These are phyloP conservation scores for Arctium lappa DNA, from an alignment of 129 eudicot genomes.

Conservation along the genomic window DNA sequence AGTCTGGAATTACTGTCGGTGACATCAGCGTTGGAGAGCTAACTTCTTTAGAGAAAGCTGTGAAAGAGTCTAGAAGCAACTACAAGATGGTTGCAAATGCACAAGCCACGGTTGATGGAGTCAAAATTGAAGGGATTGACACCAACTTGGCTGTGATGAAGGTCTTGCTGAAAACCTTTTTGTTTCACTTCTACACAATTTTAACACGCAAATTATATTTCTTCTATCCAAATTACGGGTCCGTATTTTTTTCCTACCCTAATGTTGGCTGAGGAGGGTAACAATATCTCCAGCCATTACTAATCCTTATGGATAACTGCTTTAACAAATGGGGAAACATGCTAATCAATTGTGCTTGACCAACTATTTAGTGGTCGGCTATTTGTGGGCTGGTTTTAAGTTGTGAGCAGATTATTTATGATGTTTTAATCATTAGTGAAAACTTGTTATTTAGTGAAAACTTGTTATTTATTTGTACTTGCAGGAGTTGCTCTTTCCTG, in stretches of 20 bases:
- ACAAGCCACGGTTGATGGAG: constrained; percentile 92
- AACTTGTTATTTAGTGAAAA: not conserved
- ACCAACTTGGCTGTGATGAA: constrained; percentile 88
- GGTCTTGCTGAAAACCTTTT: constrained; percentile 34
- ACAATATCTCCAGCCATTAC: not conserved
- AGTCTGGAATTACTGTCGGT: constrained; percentile 55
- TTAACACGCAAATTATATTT: not conserved
- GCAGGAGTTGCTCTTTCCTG: constrained; percentile 85
- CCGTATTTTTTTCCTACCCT: not conserved
- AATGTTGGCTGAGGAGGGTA: not conserved
- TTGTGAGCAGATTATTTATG: not conserved
- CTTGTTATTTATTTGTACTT: constrained; percentile 9
- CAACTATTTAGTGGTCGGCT: not conserved
- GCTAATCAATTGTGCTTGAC: not conserved
- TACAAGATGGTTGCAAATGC: constrained; percentile 75
- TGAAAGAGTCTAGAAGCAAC: constrained; percentile 76
- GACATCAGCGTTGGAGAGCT: constrained; percentile 84
- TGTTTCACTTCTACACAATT: not conserved
- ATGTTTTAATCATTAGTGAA: not conserved
- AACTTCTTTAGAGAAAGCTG: constrained; percentile 76
- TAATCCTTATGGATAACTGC: not conserved
- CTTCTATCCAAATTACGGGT: not conserved
- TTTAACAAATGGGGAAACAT: not conserved
- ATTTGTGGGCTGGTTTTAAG: not conserved
- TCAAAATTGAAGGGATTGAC: constrained; percentile 90